These are phyloP conservation scores for Solanum corneliomulleri DNA, from an alignment of 257 asterid genomes.

Conservation along the genomic window DNA sequence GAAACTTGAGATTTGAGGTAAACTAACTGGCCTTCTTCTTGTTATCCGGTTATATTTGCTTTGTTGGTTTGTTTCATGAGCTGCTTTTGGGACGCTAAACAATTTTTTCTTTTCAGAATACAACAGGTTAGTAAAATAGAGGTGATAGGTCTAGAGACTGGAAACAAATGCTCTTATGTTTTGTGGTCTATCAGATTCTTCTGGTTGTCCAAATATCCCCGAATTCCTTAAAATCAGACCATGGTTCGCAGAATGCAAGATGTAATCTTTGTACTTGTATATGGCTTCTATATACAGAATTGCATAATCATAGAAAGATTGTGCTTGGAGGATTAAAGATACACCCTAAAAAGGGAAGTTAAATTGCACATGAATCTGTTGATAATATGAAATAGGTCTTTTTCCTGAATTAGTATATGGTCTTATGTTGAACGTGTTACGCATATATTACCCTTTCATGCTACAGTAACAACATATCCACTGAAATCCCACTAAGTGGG, in stretches of 20 bases:
- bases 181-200: neutral
- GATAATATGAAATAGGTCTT: neutral
- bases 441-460: neutral
- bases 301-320: neutral
- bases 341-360: neutral
- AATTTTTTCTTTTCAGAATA: too few relatives aligned
- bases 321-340: neutral
- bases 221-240: neutral
- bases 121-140: neutral
- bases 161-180: neutral
- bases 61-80: neutral
- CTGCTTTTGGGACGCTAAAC: neutral
- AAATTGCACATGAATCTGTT: neutral
- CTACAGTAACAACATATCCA: neutral
- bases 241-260: neutral
- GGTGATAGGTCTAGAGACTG: neutral
- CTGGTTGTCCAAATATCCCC: neutral
- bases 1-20: neutral
- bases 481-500: too few relatives aligned
- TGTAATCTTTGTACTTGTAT: neutral
- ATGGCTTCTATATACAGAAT: neutral
- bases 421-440: neutral
- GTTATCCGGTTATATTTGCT: neutral
- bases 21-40: neutral
- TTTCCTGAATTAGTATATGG: neutral